Evolutionary conservation across 805 yeast genomes (phyloP).

Genomic region (Barnettozyma pratensis): DNA sequence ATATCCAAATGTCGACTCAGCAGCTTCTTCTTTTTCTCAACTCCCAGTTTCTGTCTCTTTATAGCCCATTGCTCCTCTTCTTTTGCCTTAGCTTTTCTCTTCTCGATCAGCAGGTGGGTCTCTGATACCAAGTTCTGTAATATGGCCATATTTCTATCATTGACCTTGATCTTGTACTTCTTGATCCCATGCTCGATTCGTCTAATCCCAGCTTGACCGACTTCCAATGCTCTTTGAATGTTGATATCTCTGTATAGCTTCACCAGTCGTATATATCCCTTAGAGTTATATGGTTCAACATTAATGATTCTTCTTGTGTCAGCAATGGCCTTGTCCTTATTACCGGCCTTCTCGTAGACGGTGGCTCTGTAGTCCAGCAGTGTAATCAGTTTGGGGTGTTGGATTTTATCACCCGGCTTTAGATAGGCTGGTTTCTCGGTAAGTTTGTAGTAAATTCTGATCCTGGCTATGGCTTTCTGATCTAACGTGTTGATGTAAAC

Average conservation of each 20-base stretch:
- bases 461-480: conserved; percentile 5
- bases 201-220: conserved; percentile 6
- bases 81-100: not conserved
- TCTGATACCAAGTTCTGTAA: conserved; percentile 7
- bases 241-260: conserved; percentile 10
- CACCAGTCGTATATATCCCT: conserved; percentile 20
- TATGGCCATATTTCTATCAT: conserved; percentile 9
- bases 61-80: not conserved
- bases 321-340: conserved; percentile 10
- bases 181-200: conserved; percentile 4
- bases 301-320: conserved; percentile 17
- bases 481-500: conserved; percentile 16
- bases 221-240: conserved; percentile 6
- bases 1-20: conserved; percentile 1
- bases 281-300: conserved; percentile 22
- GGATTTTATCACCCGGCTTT: conserved; percentile 1
- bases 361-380: conserved; percentile 23
- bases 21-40: not conserved
- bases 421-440: conserved; percentile 14
- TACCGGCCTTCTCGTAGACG: conserved; percentile 14
- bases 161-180: conserved; percentile 7
- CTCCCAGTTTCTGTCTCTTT: conserved; percentile 6
- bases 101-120: not conserved
- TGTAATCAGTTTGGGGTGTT: conserved; percentile 21
- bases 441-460: conserved; percentile 13